Conservation (phyloP, 208 protist species). For the Vickermania spadyakhi region DNA sequence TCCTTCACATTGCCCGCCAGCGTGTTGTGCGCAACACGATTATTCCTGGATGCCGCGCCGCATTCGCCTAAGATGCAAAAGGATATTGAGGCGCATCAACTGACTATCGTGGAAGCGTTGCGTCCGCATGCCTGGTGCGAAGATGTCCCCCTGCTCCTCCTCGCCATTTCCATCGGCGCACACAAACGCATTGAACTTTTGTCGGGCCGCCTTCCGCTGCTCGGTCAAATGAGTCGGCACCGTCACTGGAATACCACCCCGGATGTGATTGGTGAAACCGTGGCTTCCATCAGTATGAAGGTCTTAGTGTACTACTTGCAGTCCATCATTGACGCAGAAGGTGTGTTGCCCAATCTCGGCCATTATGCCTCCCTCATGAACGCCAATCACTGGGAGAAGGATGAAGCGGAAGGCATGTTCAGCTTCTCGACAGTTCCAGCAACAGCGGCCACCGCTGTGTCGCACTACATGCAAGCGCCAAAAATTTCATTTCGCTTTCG, state of each 20-base stretch:
- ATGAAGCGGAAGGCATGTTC: background rate
- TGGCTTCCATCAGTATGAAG: slow-evolving; percentile 62
- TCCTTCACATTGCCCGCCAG: slow-evolving; percentile 56
- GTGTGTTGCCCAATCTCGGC: background rate
- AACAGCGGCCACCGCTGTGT: background rate
- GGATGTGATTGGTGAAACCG: slow-evolving; percentile 25
- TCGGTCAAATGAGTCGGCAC: slow-evolving; percentile 39
- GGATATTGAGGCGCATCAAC: slow-evolving; percentile 38
- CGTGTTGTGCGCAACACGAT: slow-evolving; percentile 59
- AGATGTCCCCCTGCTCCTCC: slow-evolving; percentile 59
- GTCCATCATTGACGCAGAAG: slow-evolving; percentile 11
- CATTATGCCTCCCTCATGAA: background rate
- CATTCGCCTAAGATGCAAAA: slow-evolving; percentile 33
- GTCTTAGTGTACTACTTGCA: slow-evolving; percentile 44
- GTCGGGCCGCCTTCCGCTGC: slow-evolving; percentile 36
- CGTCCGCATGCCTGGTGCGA: slow-evolving; percentile 45
- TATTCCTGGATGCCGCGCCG: slow-evolving; percentile 62
- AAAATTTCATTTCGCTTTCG: background rate
- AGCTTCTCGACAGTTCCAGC: background rate
- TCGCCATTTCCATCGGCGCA: slow-evolving; percentile 45
- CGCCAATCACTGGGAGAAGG: background rate
- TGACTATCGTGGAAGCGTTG: slow-evolving; percentile 49
- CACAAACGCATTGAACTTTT: slow-evolving; percentile 42
- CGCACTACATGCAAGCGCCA: background rate
- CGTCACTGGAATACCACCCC: slow-evolving; percentile 26